Percentiles rank a stretch among this genome's conserved stretches.
These are phyloP conservation scores for Hanseniaspora clermontiae DNA, from an alignment of 805 yeast species.

Conservation along the genomic window DNA sequence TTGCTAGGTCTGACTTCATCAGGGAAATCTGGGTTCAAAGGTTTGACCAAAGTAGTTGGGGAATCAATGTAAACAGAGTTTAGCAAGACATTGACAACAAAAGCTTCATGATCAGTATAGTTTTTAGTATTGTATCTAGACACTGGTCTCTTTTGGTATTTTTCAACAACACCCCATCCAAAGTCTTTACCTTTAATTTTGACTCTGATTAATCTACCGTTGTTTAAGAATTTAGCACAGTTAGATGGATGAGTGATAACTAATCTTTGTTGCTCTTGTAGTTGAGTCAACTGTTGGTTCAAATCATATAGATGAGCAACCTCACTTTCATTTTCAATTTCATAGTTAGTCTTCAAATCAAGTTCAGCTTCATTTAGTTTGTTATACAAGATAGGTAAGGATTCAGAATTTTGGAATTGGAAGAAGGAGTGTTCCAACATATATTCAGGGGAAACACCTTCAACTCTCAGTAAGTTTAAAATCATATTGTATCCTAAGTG, in stretches of 20 bases:
- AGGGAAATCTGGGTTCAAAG: slow-evolving; percentile 64
- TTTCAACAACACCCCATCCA: slow-evolving; percentile 93
- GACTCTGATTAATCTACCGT: slow-evolving; percentile 73
- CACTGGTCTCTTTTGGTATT: slow-evolving; percentile 55
- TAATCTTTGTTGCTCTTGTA: slow-evolving; percentile 63
- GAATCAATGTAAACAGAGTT: slow-evolving; percentile 67
- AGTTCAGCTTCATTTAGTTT: slow-evolving; percentile 44
- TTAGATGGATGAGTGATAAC: slow-evolving; percentile 87
- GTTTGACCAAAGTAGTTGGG: slow-evolving; percentile 69
- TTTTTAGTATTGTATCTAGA: slow-evolving; percentile 46
- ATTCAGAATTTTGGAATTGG: slow-evolving; percentile 86
- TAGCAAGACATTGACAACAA: slow-evolving; percentile 74
- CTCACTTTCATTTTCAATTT: slow-evolving; percentile 59
- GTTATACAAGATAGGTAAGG: slow-evolving; percentile 74
- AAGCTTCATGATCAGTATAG: slow-evolving; percentile 77
- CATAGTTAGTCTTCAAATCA: slow-evolving; percentile 34
- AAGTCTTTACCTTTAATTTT: slow-evolving; percentile 48
- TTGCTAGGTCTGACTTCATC: slow-evolving; percentile 80
- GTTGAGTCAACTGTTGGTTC: slow-evolving; percentile 54
- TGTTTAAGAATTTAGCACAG: slow-evolving; percentile 67
- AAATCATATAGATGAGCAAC: slow-evolving; percentile 76
- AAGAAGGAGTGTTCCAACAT: slow-evolving; percentile 89
- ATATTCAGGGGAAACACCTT: slow-evolving; percentile 95
- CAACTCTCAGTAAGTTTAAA: slow-evolving; percentile 87
- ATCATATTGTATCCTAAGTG: slow-evolving; percentile 97